These are phyloP conservation scores for Melastoma malabathricum DNA, from an alignment of 345 rosid species.

Conservation along the genomic window DNA sequence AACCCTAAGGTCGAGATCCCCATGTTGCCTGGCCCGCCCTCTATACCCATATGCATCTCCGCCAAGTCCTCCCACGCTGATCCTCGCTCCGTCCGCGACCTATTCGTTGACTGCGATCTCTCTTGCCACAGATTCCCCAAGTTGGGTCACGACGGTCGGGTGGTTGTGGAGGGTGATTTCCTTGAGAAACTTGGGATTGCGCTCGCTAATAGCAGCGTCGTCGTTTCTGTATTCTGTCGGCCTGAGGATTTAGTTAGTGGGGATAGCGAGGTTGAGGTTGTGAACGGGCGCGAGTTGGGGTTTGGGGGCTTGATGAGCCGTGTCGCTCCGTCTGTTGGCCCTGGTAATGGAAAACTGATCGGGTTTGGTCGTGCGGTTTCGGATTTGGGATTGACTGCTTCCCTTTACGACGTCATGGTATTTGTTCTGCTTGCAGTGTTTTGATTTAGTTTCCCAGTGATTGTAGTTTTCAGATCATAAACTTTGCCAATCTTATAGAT, in stretches of 20 bases:
- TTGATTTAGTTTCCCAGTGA: neutral
- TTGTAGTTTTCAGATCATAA: neutral
- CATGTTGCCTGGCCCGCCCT: slow-evolving; percentile 7
- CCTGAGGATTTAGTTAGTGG: slow-evolving; percentile 9
- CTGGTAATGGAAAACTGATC: slow-evolving; percentile 43
- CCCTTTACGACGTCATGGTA: slow-evolving; percentile 75
- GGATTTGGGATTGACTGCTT: slow-evolving; percentile 71
- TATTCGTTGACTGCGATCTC: slow-evolving; percentile 48
- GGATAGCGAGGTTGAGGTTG: neutral
- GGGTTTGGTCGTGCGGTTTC: slow-evolving; percentile 87
- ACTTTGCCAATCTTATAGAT: neutral
- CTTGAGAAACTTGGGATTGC: slow-evolving; percentile 52
- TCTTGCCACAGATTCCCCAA: slow-evolving; percentile 49
- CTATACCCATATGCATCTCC: slow-evolving; percentile 49
- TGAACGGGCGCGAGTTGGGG: slow-evolving; percentile 15
- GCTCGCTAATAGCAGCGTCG: slow-evolving; percentile 41
- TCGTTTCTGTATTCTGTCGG: slow-evolving; percentile 68
- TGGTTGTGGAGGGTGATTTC: slow-evolving; percentile 12
- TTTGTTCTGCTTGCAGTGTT: neutral
- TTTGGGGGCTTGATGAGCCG: slow-evolving; percentile 27
- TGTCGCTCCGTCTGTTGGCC: slow-evolving; percentile 29
- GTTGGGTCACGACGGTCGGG: slow-evolving; percentile 12
- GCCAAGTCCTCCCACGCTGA: slow-evolving; percentile 39
- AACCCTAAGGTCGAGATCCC: neutral
- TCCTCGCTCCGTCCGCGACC: slow-evolving; percentile 26